phyloP scores from a whole-genome alignment of 1,139 yeast genomes.

The Chernovozyma sophiae-reginae region DNA sequence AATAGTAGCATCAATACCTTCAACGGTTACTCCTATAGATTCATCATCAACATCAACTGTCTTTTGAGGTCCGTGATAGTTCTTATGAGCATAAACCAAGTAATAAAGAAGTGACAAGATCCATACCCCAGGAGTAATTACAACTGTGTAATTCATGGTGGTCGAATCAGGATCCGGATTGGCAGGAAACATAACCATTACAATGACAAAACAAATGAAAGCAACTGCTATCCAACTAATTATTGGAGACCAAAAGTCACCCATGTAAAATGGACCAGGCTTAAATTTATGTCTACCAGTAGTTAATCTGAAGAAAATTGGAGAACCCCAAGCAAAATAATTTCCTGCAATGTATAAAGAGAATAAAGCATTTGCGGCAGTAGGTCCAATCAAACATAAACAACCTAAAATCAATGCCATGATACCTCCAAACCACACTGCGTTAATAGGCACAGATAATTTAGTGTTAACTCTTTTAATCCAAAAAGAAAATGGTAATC shows the following conservation, averaged over 20 bases:
- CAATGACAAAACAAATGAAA: constrained; percentile 34
- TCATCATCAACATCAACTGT: constrained; percentile 19
- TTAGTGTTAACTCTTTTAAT: constrained; percentile 51
- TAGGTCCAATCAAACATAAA: constrained; percentile 51
- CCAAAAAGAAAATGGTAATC: constrained; percentile 27
- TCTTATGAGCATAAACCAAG: constrained; percentile 41
- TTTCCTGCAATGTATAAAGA: constrained; percentile 52
- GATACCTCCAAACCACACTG: constrained; percentile 51
- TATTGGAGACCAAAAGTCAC: constrained; percentile 39
- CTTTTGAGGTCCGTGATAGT: constrained; percentile 47
- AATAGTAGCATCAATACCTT: constrained; percentile 3
- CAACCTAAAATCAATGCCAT: constrained; percentile 51
- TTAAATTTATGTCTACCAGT: constrained; percentile 43
- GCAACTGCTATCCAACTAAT: constrained; percentile 35
- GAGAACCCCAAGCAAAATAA: constrained; percentile 57
- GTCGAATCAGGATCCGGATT: constrained; percentile 27
- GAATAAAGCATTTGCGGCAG: constrained; percentile 57
- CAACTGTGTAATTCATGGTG: constrained; percentile 60
- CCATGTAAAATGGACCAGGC: constrained; percentile 60
- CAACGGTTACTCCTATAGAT: neutral
- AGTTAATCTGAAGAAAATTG: constrained; percentile 48
- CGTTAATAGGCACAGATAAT: constrained; percentile 55
- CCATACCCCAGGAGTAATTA: constrained; percentile 42
- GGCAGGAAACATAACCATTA: constrained; percentile 47
- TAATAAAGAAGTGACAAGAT: constrained; percentile 43